Percentiles rank a stretch among this genome's conserved stretches.
Conservation (phyloP, 371 early-diverging fungal species). For the Mortierella sp. region DNA sequence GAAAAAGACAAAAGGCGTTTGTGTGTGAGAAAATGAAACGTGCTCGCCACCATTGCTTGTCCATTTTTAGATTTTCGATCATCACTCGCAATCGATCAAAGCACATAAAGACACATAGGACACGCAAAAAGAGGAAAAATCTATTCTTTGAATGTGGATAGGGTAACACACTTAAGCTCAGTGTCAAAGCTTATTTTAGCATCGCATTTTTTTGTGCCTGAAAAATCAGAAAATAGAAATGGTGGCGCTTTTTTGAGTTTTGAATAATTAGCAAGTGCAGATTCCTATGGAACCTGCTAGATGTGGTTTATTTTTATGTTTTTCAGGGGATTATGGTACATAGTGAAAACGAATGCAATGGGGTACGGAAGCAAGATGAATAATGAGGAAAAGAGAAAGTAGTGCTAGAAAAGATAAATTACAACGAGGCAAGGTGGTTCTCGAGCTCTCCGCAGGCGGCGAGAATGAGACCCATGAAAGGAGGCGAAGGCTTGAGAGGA, state of each 20-base stretch:
- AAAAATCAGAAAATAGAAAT: too few relatives aligned
- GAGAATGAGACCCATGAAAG: slow-evolving; percentile 94
- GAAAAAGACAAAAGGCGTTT: too few relatives aligned
- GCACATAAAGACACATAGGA: too few relatives aligned
- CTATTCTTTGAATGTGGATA: too few relatives aligned
- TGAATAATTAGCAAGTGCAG: not conserved
- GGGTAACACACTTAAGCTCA: too few relatives aligned
- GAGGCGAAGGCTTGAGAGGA: slow-evolving; percentile 93
- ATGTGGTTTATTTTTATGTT: slow-evolving; percentile 7
- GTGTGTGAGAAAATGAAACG: too few relatives aligned
- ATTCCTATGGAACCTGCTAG: slow-evolving; percentile 8
- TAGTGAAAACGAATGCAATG: slow-evolving; percentile 5
- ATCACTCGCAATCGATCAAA: too few relatives aligned
- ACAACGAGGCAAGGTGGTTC: slow-evolving; percentile 45
- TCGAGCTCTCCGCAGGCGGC: slow-evolving; percentile 77
- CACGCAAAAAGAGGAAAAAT: too few relatives aligned
- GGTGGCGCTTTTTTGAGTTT: not conserved
- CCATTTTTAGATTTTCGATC: too few relatives aligned
- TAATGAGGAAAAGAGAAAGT: not conserved
- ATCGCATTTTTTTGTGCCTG: too few relatives aligned
- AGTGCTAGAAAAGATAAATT: slow-evolving; percentile 14
- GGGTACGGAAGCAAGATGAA: not conserved
- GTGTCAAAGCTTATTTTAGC: too few relatives aligned
- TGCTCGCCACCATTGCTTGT: too few relatives aligned
- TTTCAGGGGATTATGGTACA: not conserved